Conservation (phyloP, 1,139 yeast genomes). For the Taiozyma sp. region DNA sequence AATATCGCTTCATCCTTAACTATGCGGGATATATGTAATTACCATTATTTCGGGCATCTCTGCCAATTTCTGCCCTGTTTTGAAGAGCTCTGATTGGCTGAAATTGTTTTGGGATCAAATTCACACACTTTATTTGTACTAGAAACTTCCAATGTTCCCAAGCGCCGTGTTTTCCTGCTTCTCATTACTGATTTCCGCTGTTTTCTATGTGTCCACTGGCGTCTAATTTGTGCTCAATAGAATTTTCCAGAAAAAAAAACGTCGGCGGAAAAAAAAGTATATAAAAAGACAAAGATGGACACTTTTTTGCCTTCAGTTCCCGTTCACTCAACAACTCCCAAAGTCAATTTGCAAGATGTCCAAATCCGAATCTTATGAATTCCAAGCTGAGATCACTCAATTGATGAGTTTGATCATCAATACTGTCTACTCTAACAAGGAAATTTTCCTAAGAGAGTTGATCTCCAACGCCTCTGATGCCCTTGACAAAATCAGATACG, state of each 20-base stretch:
- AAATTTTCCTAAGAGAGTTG: slow-evolving; percentile 98
- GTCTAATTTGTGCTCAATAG: not conserved
- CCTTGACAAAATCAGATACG: slow-evolving; percentile 94
- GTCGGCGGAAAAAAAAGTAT: slow-evolving; percentile 1
- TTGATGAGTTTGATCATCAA: slow-evolving; percentile 99
- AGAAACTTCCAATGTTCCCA: not conserved
- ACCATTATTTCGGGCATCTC: too few species aligned
- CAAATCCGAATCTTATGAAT: slow-evolving; percentile 82
- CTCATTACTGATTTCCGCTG: not conserved
- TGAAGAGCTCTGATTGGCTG: not conserved
- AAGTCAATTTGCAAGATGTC: slow-evolving; percentile 38
- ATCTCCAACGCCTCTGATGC: slow-evolving; percentile 98
- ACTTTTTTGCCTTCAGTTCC: not conserved
- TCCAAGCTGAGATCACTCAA: slow-evolving; percentile 99
- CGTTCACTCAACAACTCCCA: not conserved
- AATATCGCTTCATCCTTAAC: too few species aligned
- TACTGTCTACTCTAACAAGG: slow-evolving; percentile 99
- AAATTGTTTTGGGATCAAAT: too few species aligned
- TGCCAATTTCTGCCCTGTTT: not conserved
- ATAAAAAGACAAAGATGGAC: not conserved
- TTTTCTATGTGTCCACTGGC: not conserved
- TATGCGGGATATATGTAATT: too few species aligned
- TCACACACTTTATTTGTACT: not conserved
- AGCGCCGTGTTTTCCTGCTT: not conserved
- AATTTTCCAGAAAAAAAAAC: slow-evolving; percentile 5